These are phyloP conservation scores for Daldinia bambusicola DNA, from an alignment of 495 filamentous ascomycete species.

Conservation along the genomic window DNA sequence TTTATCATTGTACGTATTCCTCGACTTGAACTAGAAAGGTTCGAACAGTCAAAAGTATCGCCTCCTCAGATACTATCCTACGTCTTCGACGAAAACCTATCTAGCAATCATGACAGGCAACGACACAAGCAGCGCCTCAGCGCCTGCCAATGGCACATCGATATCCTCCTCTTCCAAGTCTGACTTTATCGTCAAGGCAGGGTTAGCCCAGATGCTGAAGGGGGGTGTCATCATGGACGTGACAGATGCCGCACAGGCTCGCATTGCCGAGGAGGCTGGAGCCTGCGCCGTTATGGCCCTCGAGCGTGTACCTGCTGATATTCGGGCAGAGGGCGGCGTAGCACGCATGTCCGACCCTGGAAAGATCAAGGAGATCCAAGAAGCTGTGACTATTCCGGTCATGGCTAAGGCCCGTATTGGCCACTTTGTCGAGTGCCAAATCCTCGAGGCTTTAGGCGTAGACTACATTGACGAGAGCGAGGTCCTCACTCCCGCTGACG, in stretches of 20 bases:
- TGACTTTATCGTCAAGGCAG: constrained; percentile 84
- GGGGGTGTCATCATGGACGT: constrained; percentile 99
- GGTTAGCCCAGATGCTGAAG: constrained; percentile 96
- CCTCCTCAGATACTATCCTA: neutral
- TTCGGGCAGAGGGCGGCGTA: constrained; percentile 90
- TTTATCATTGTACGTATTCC: neutral
- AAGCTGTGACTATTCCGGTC: constrained; percentile 95
- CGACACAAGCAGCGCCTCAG: constrained; percentile 27
- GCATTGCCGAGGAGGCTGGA: constrained; percentile 96
- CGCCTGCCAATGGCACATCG: constrained; percentile 36
- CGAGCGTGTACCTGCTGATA: constrained; percentile 97
- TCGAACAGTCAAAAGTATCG: neutral
- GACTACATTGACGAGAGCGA: constrained; percentile 99
- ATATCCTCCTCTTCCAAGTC: constrained; percentile 37
- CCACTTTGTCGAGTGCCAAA: constrained; percentile 98
- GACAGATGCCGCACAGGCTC: constrained; percentile 91
- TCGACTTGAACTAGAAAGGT: neutral
- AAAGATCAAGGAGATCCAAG: constrained; percentile 98
- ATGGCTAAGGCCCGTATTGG: constrained; percentile 99
- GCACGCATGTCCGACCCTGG: constrained; percentile 95
- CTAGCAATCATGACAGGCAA: constrained; percentile 44
- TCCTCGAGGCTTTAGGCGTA: constrained; percentile 91
- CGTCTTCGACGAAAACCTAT: neutral
- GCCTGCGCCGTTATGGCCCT: constrained; percentile 98
- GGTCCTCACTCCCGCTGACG: constrained; percentile 94